Evolutionary conservation across 805 yeast species (phyloP), one percentile per base, ranked within the genome.

Genomic region (Saccharomyces jurei): DNA sequence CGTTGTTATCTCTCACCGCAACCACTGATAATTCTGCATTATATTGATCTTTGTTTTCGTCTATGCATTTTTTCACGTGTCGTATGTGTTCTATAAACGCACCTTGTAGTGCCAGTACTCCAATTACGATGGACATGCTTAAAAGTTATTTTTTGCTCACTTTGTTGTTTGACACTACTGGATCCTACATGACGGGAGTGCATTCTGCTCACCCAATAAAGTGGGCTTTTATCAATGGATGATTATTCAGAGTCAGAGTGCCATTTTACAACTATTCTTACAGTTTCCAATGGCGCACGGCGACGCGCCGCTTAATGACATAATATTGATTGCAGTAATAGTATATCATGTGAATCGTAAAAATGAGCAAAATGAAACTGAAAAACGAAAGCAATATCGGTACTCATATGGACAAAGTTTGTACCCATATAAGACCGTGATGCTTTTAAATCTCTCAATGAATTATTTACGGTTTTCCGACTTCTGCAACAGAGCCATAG

Each of bases 71-170:
- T 17, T 74, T 63, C 46, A 86, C 70, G 61, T 78, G 81, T 2
- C 73, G 67, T 6, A 83, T 69, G 65, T 87, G 95, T 63, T 87
- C 95, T 17, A 72, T 66, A 63, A 86, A 87, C 0, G 94, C 91
- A 5, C 95, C 95, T 65, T 87, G 95, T 21, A 87, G 75, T 0
- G 92, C 87, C 52, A 87, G 68, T 0, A 87, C 90, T 3, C 95
- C 95, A 10, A 87, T 74, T 2, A 63, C 66, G 14, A 55, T 58
- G 58, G 50, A 56, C 48, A 25, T 41, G 6, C 14, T n/a, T 32
- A 4, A 29, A 13, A 25, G 26, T 25, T 25, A 9, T 29, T 10
- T n/a, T n/a, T 29, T 29, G 13, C 31, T 29, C 1, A 3, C 11
- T 10, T 29, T 13, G 4, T 29, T 10, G 31, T 13, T 10, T 13